Conservation (phyloP, 2,329 filamentous ascomycete genomes). For the Bipolaris sorokiniana region DNA sequence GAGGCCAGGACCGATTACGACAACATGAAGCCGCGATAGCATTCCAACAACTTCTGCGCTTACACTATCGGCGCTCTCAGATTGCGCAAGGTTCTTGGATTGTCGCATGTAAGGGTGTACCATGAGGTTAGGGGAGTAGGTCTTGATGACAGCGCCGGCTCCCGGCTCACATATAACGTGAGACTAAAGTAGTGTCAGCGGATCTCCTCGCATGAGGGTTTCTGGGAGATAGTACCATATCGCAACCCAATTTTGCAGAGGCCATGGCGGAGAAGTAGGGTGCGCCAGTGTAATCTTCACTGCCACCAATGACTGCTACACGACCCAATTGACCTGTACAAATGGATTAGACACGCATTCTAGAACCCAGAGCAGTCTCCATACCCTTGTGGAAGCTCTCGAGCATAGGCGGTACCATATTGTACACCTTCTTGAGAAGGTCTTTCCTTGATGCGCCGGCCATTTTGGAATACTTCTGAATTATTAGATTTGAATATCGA, state of each 20-base stretch:
- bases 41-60: constrained; percentile 75
- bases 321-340: constrained; percentile 82
- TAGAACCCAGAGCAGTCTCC: background rate
- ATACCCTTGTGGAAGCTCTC: constrained; percentile 94
- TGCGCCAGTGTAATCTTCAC: constrained; percentile 94
- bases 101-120: constrained; percentile 95
- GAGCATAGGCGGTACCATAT: constrained; percentile 92
- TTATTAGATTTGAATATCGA: background rate
- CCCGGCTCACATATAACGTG: constrained; percentile 95
- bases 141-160: constrained; percentile 87
- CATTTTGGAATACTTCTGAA: constrained; percentile 40
- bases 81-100: constrained; percentile 62
- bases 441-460: constrained; percentile 70
- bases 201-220: constrained; percentile 2
- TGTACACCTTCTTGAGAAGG: constrained; percentile 79
- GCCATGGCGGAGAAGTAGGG: constrained; percentile 99
- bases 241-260: constrained; percentile 85
- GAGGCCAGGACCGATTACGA: constrained; percentile 91
- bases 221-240: constrained; percentile 68
- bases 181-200: constrained; percentile 60
- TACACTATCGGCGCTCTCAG: constrained; percentile 67
- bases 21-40: constrained; percentile 84
- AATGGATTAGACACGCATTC: constrained; percentile 19
- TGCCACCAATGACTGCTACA: constrained; percentile 92
- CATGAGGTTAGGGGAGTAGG: constrained; percentile 98